Base-by-base conservation (phyloP, 2,329 filamentous ascomycete genomes). In the Graphium sp. region DNA sequence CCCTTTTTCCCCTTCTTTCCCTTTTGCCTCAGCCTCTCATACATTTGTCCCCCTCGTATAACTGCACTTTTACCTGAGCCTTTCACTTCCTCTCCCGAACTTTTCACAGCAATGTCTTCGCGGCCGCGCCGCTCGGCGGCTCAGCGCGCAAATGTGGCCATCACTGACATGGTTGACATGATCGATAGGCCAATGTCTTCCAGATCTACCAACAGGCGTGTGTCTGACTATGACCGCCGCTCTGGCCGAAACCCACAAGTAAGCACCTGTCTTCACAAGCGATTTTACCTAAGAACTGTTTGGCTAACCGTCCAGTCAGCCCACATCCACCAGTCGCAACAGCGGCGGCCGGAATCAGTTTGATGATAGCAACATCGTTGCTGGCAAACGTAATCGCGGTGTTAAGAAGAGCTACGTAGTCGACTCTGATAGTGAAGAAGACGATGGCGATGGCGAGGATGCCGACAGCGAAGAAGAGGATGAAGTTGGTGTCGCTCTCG, bases 351-450 rank as follows among this genome's bases (percentile, higher is more conserved):
- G 48, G 21, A 52, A 55, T 14, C 43, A 43, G 24, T 60, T 60
- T 29, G 49, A 49, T 15, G 55, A 53, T 15, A 55, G 56, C 18
- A 56, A 63, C 38, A 60, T 65, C 27, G 44, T 63, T 12, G 49
- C 55, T 16, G 58, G 60, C 21, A 65, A 62, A 39, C 55, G 66
- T 27, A 66, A 62, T 33, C 58, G 65, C 7, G 62, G 60, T 5
- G 56, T 55, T 12, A 66, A 67, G 48, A 71, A 70, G 49, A 70
- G 58, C 38, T 72, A 72, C 31, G 62, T 69, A 20, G 61, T 73
- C 15, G 66, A 70, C 35, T 66, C 61, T 21, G 60, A 58, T 30
- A 55, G 53, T 21, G 56, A 58, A n/a, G 56, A 58, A 15, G 55
- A 56, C 4, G 57, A 58, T 2, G 53, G 45, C 11, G 50, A 50